Conservation (phyloP, 176 grass and related monocot genomes). For the Aegilops umbellulata region DNA sequence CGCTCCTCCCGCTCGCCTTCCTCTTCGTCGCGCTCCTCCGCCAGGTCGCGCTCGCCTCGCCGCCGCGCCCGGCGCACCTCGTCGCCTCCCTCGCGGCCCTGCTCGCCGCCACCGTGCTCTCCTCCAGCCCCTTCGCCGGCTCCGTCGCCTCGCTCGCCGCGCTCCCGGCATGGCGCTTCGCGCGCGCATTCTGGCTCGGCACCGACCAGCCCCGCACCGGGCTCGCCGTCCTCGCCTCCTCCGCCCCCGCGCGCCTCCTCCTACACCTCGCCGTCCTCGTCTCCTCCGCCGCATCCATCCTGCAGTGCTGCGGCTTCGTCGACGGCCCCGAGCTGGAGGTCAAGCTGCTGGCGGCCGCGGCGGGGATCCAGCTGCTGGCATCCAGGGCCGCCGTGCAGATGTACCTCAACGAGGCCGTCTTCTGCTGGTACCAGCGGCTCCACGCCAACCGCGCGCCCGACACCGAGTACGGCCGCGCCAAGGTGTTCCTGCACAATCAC, state of each 20-base stretch:
- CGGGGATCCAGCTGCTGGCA: constrained; percentile 61
- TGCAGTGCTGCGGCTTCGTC: constrained; percentile 39
- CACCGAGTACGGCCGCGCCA: constrained; percentile 81
- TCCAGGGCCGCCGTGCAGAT: constrained; percentile 75
- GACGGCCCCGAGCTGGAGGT: constrained; percentile 31
- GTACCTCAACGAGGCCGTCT: constrained; percentile 90
- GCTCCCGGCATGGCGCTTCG: constrained; percentile 51
- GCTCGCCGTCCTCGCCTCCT: constrained; percentile 63
- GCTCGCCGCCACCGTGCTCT: constrained; percentile 32
- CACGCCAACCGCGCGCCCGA: constrained; percentile 59
- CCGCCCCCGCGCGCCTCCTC: constrained; percentile 39
- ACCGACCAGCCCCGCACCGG: constrained; percentile 68
- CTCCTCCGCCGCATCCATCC: constrained; percentile 40
- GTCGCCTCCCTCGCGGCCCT: constrained; percentile 43
- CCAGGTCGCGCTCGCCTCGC: constrained; percentile 42
- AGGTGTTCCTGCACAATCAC: constrained; percentile 96
- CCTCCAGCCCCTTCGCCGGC: constrained; percentile 51
- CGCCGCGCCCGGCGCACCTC: constrained; percentile 45
- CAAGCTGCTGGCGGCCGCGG: constrained; percentile 36
- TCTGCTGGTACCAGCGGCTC: constrained; percentile 95
- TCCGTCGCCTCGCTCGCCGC: constrained; percentile 56
- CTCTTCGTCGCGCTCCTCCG: constrained; percentile 52
- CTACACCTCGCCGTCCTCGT: constrained; percentile 49
- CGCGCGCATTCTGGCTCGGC: constrained; percentile 85
- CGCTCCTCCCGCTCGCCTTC: constrained; percentile 21